These are phyloP conservation scores for Triticum dicoccoides DNA, from an alignment of 176 grass and related monocot species.

Conservation along the genomic window DNA sequence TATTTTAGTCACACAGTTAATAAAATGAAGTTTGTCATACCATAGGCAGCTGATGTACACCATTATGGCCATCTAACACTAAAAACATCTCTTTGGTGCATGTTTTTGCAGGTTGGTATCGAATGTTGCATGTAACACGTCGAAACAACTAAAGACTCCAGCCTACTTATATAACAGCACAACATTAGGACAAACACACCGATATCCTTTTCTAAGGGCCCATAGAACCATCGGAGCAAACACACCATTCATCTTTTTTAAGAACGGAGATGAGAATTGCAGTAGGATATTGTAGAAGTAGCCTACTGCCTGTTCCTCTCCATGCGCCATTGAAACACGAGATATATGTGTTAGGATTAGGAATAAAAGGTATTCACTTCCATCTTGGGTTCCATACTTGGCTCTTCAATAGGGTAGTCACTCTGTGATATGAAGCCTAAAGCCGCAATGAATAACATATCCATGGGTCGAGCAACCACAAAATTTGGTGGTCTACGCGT, in stretches of 20 bases:
- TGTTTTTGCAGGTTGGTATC: neutral
- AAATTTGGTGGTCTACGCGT: neutral
- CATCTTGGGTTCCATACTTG: neutral
- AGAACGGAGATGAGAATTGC: neutral
- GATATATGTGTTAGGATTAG: neutral
- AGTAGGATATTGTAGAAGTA: neutral
- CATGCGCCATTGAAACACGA: neutral
- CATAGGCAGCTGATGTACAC: no score
- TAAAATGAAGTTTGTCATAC: no score
- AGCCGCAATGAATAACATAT: neutral
- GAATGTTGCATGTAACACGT: neutral
- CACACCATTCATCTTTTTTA: neutral
- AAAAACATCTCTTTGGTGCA: neutral
- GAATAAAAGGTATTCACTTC: neutral
- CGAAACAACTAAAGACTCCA: neutral
- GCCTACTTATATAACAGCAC: neutral
- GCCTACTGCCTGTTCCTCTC: no score
- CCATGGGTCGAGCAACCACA: neutral
- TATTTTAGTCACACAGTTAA: no score
- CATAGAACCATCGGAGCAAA: neutral
- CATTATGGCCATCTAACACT: neutral
- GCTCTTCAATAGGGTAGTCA: neutral
- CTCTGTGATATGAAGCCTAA: neutral
- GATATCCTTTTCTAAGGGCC: neutral
- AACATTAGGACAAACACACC: neutral